phyloP scores from a whole-genome alignment of 2,329 filamentous ascomycete species.

The Cytospora paraplurivora region DNA sequence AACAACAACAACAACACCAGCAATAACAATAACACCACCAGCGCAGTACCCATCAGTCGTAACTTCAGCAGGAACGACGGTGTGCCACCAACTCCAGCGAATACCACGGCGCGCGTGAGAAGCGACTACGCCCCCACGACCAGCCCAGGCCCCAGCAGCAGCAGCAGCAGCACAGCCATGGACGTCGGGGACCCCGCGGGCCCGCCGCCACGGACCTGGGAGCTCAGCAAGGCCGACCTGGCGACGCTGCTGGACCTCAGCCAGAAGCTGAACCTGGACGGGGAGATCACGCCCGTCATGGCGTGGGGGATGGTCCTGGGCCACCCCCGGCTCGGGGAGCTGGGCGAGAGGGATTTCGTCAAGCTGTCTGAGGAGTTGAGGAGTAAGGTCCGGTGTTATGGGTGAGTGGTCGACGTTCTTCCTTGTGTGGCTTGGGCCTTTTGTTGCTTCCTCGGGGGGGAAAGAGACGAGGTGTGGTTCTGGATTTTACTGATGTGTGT shows the following conservation, averaged over 20 bases:
- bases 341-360: slow-evolving; percentile 70
- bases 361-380: slow-evolving; percentile 72
- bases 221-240: slow-evolving; percentile 75
- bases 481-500: background rate
- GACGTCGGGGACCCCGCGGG: slow-evolving; percentile 14
- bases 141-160: background rate
- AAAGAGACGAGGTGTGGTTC: background rate
- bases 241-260: slow-evolving; percentile 83
- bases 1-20: slow-evolving; percentile 41
- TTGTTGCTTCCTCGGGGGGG: too few relatives aligned
- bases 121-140: background rate
- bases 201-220: slow-evolving; percentile 71
- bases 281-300: slow-evolving; percentile 94
- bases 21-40: slow-evolving; percentile 18
- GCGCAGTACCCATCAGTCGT: slow-evolving; percentile 26
- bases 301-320: slow-evolving; percentile 82
- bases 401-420: slow-evolving; percentile 57
- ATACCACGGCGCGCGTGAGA: background rate
- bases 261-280: slow-evolving; percentile 77
- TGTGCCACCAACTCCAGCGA: background rate
- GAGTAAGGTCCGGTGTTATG: slow-evolving; percentile 87
- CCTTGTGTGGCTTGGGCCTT: background rate
- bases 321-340: slow-evolving; percentile 67
- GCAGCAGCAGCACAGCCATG: background rate
- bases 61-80: slow-evolving; percentile 20